Evolutionary conservation across 2,329 filamentous ascomycete species (phyloP), one percentile per base, ranked within the genome.

Genomic region (Alternaria burnsii): DNA sequence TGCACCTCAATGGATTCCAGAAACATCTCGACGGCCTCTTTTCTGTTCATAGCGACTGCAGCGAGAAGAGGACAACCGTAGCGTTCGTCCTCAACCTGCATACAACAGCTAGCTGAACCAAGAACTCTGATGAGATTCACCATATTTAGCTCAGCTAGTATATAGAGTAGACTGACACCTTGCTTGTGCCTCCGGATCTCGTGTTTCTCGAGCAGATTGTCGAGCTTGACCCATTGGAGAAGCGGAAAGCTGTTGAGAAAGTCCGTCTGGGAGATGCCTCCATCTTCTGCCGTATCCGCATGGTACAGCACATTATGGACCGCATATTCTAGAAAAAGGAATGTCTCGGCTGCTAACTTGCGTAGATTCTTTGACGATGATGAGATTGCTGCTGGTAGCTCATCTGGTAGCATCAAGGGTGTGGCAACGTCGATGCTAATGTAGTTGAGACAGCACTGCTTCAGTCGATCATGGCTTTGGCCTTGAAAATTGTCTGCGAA

Each of bases 241-340:
- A 72, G 30, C 4, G 34, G 52, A 44, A 80, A 80, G n/a, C 10
- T 53, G 2, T 59, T 7, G 9, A 73, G 44, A 46, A 70, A 71
- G 3, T 48, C 11, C 6, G 20, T 28, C 22, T 73, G 70, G 24
- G 54, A 48, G 20, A 79, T 65, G 2, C 58, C 63, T 18, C 34
- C 11, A 4, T 65, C 59, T 54, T 75, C 67, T 41, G 82, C 80
- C 34, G 18, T 28, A 42, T 84, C 67, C 10, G 82, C 76, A 57
- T 85, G 83, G 47, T 69, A 59, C 16, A 85, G 68, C 10, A 83
- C 41, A 53, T 82, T 74, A 5, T 70, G 62, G 16, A 78, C 69
- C 18, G 82, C 78, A 65, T 86, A 85, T 50, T 80, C 62, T 6
- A 87, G 71, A 46, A 87, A 84, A 1, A 83, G 81, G 54, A 78